Percentiles rank a stretch among this genome's conserved stretches.
These are phyloP conservation scores for Tulasnella sp. DNA, from an alignment of 768 basidiomycete species.

Conservation along the genomic window DNA sequence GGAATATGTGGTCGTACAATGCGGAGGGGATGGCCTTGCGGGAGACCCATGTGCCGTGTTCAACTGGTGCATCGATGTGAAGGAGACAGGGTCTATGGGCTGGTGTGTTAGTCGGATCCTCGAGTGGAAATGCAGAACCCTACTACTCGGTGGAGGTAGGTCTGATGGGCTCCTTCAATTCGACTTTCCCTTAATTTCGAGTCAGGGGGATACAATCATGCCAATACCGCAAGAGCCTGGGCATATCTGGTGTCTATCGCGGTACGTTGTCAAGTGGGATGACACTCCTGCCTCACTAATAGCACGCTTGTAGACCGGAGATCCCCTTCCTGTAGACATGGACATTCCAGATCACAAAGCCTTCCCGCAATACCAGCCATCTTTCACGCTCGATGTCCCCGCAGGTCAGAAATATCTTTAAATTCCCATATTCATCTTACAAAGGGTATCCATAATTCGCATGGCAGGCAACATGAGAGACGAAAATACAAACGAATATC, in stretches of 20 bases:
- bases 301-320: slow-evolving; percentile 38
- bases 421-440: background rate
- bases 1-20: slow-evolving; percentile 72
- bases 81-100: slow-evolving; percentile 47
- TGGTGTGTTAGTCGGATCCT: slow-evolving; percentile 49
- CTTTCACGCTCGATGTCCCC: slow-evolving; percentile 68
- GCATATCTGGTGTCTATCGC: slow-evolving; percentile 65
- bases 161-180: slow-evolving; percentile 8
- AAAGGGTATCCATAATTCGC: background rate
- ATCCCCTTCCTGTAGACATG: slow-evolving; percentile 43
- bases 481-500: slow-evolving; percentile 50
- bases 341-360: slow-evolving; percentile 65
- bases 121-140: slow-evolving; percentile 46
- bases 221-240: slow-evolving; percentile 84
- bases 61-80: slow-evolving; percentile 53
- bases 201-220: slow-evolving; percentile 68
- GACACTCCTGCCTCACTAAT: background rate
- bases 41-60: slow-evolving; percentile 69
- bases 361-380: slow-evolving; percentile 66
- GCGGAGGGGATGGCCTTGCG: slow-evolving; percentile 77
- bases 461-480: slow-evolving; percentile 54
- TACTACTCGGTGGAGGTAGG: slow-evolving; percentile 69
- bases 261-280: slow-evolving; percentile 33
- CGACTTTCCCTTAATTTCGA: slow-evolving; percentile 18
- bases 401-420: slow-evolving; percentile 15